Evolutionary conservation across 176 grass and related monocot genomes (phyloP), one percentile per base, ranked within the genome.

Genomic region (Hsuehochloa calcarea): DNA sequence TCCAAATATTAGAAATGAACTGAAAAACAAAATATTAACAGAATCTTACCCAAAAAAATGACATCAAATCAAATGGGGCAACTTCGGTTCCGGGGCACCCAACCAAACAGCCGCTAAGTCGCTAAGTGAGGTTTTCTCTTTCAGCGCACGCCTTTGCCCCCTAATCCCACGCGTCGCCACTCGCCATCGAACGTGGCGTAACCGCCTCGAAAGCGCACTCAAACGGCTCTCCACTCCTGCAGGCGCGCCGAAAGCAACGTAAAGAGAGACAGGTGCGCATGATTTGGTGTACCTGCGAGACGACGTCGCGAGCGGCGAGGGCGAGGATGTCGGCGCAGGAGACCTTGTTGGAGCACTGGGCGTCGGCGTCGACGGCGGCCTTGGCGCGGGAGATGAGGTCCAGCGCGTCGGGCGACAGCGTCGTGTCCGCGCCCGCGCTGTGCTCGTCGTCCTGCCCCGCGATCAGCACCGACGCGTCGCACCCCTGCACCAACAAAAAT

Each of bases 251-350:
- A 81, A 35, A 82, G 78, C 47, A 62, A 56, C 77, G 17, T 20
- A 4, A 19, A 37, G 23, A 14, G 14, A 20, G 65, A 19, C 2
- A 46, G 20, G 44, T 1, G 23, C 23, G 45, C n/a, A 15, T 10
- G 41, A 26, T 12, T 26, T 61, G 14, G 68, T 3, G 37, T 75
- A 93, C 93, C 88, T 91, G 83, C 27, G 85, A 81, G 38, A 93
- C 91, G 68, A 88, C 88, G 82, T 96, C 93, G 75, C 93, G 84
- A 8, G 93, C 78, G 56, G 93, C 91, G 76, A 96, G 63, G 0
- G 93, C 91, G 62, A 96, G 78, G 72, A 96, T 83, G 72, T 96
- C 93, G 74, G 93, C 88, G 87, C 93, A 96, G 66, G 93, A 96
- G 47, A 96, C 91, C 84, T 62, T 95, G 86, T 89, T 87, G 66